Conservation (phyloP, 2,329 filamentous ascomycete genomes). For the Aspergillus novofumigatus region DNA sequence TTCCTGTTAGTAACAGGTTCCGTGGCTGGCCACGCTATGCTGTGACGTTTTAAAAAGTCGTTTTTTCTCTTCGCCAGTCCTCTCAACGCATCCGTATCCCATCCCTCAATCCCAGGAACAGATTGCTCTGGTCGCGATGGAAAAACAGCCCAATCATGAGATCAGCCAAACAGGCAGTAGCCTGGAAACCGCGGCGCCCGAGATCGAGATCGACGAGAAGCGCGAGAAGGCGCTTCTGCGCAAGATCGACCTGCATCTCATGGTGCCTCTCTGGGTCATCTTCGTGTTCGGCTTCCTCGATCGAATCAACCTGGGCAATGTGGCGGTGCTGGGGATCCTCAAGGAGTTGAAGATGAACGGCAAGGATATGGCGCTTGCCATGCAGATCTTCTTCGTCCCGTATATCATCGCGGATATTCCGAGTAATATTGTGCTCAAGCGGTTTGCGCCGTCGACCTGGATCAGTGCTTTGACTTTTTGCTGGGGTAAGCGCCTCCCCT, state of each 20-base stretch:
- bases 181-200: neutral
- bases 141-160: conserved; percentile 1
- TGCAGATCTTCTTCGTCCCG: conserved; percentile 23
- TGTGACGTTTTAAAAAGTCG: neutral
- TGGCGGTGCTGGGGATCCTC: conserved; percentile 17
- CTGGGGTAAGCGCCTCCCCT: neutral
- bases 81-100: neutral
- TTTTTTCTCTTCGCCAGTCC: neutral
- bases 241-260: conserved; percentile 22
- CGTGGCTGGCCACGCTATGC: neutral
- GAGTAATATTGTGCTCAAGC: conserved; percentile 25
- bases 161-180: neutral
- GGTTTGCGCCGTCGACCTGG: conserved; percentile 16
- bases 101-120: neutral
- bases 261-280: conserved; percentile 17
- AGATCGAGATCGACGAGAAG: conserved; percentile 1
- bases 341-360: conserved; percentile 17
- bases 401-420: conserved; percentile 27
- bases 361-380: neutral
- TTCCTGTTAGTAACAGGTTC: neutral
- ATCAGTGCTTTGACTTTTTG: neutral
- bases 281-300: conserved; percentile 21
- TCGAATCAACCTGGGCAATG: conserved; percentile 21
- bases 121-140: neutral
- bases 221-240: conserved; percentile 7